Evolutionary conservation across 2,329 filamentous ascomycete genomes (phyloP), one percentile per base, ranked within the genome.

Genomic region (Mycosphaerella arachidis): DNA sequence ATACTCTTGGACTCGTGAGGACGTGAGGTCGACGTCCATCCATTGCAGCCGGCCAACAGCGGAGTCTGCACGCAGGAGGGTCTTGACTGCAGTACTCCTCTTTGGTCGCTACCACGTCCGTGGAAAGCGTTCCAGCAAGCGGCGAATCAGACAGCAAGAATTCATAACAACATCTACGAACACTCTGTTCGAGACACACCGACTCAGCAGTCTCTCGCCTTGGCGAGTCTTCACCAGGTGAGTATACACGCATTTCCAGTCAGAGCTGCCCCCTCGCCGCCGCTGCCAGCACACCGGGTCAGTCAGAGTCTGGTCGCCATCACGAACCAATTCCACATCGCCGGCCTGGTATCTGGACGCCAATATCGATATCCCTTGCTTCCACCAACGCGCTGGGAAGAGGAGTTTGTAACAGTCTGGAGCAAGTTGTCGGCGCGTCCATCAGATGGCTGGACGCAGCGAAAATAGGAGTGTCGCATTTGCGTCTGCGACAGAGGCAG

Each of bases 151-250:
- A 62, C 53, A 20, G n/a, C 33, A 45, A 30, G 29, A 30, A 40
- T 55, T 27, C 62, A 62, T 59, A 58, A 35, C 56, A 16, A 46
- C 56, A 55, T 55, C 50, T 55, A 43, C 58, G 37, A 56, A 33
- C 55, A 62, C 58, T 63, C 56, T 62, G 48, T 54, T 61, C 59
- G 61, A 60, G 59, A 67, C 66, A 61, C 60, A 18, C 43, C 56
- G 53, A 55, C 33, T 46, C 35, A n/a, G 40, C 18, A 45, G 31
- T 6, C n/a, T 33, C 50, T 5, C 6, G 20, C 13, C 7, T 53
- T 30, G 50, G 50, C 31, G 31, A 35, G 31, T 43, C 18, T 40
- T 13, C 52, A 40, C 12, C 31, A 54, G 52, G 52, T 54, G 52
- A 54, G 52, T 43, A 27, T 31, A 54, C 31, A 16, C 40, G n/a